phyloP scores from a whole-genome alignment of 139 green algal genomes.

The Volvox reticuliferus region DNA sequence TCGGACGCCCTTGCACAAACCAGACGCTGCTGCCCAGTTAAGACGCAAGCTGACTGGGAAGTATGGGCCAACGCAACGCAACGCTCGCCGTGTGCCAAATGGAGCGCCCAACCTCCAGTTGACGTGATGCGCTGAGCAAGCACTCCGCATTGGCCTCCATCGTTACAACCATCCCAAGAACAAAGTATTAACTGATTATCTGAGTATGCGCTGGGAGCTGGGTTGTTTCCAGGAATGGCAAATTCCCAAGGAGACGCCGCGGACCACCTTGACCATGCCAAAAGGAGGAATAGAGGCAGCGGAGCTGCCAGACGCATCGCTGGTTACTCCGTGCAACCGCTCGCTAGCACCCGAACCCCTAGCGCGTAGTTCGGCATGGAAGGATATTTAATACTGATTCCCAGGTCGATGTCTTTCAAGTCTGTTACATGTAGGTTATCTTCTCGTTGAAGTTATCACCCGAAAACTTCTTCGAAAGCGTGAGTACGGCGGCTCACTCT shows the following conservation, averaged over 20 bases:
- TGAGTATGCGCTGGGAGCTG: background rate
- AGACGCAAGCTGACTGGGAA: background rate
- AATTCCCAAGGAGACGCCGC: background rate
- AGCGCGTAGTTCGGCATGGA: background rate
- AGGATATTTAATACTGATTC: background rate
- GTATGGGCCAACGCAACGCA: background rate
- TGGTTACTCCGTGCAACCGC: background rate
- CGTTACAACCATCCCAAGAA: background rate
- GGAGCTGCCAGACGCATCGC: background rate
- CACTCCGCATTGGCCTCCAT: background rate
- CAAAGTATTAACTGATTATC: background rate
- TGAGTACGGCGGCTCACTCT: too few species aligned
- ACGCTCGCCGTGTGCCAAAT: background rate
- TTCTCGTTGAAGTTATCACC: too few species aligned
- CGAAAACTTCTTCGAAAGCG: too few species aligned
- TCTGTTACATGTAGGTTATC: background rate
- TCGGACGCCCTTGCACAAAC: background rate
- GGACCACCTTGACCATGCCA: conserved; percentile 28
- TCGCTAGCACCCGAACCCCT: background rate
- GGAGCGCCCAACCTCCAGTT: background rate
- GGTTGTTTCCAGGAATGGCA: background rate
- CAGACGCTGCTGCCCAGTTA: conserved; percentile 5
- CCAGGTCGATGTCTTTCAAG: background rate
- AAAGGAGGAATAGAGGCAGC: background rate
- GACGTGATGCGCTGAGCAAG: background rate